phyloP scores from a whole-genome alignment of 192 early-diverging fungal species.

The Neocallimastix lanati region DNA sequence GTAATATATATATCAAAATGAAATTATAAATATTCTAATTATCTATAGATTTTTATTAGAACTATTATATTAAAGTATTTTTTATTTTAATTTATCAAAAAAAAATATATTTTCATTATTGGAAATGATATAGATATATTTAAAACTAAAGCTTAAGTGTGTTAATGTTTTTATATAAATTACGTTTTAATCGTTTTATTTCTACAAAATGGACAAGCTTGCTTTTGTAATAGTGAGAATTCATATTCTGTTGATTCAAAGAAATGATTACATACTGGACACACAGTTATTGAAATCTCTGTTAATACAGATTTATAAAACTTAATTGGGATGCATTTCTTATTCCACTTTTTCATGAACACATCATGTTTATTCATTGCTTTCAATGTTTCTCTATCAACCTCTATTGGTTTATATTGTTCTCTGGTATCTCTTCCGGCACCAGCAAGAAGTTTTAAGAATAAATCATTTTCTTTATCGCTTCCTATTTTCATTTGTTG shows the following conservation, averaged over 20 bases:
- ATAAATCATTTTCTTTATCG: neutral
- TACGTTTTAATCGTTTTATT: neutral
- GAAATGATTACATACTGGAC: constrained; percentile 22
- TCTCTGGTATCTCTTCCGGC: neutral
- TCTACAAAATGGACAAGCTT: constrained; percentile 26
- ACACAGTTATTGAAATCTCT: constrained; percentile 17
- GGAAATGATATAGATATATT: too few species aligned
- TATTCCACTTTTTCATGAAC: constrained; percentile 17
- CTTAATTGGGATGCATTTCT: constrained; percentile 9
- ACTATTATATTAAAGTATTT: too few species aligned
- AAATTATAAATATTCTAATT: too few species aligned
- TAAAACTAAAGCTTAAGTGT: too few species aligned
- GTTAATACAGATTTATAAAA: constrained; percentile 15
- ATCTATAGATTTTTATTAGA: too few species aligned
- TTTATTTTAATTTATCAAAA: too few species aligned
- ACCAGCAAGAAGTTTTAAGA: neutral
- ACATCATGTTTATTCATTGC: constrained; percentile 15
- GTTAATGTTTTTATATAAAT: too few species aligned
- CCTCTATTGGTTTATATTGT: constrained; percentile 11
- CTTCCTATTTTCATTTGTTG: neutral
- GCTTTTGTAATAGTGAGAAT: constrained; percentile 19
- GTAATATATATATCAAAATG: too few species aligned
- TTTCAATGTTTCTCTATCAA: constrained; percentile 12
- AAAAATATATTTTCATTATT: too few species aligned
- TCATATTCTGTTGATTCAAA: constrained; percentile 35